Evolutionary conservation across 192 early-diverging fungal species (phyloP).

Genomic region (Paraglomus brasilianum): DNA sequence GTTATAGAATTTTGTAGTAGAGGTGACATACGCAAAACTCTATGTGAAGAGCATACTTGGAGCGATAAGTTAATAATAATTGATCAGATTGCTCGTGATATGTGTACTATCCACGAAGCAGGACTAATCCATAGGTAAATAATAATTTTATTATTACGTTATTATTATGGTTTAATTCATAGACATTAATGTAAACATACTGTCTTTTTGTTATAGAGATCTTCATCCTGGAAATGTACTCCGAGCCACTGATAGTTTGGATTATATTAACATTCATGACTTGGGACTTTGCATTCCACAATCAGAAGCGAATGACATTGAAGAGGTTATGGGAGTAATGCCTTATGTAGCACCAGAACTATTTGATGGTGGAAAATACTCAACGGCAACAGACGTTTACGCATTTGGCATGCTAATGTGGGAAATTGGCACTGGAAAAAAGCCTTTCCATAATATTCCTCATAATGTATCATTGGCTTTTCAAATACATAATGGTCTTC

Average conservation of each 20-base stretch:
- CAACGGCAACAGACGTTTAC: background rate
- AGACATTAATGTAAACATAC: too few species aligned
- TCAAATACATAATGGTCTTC: slow-evolving; percentile 34
- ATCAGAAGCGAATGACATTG: slow-evolving; percentile 4
- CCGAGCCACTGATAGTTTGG: too few species aligned
- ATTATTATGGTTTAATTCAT: background rate
- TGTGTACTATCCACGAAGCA: background rate
- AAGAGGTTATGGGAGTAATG: background rate
- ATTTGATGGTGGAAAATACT: background rate
- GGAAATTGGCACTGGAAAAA: background rate
- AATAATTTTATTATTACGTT: slow-evolving; percentile 1
- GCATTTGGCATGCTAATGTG: slow-evolving; percentile 16
- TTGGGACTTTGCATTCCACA: slow-evolving; percentile 12
- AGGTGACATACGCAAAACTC: slow-evolving; percentile 6
- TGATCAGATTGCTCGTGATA: background rate
- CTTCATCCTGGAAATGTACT: slow-evolving; percentile 10
- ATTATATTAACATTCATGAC: background rate
- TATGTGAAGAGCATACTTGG: background rate
- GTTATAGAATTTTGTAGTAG: background rate
- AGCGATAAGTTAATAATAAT: background rate
- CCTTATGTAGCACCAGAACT: slow-evolving; percentile 6
- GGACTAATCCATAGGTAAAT: slow-evolving; percentile 22
- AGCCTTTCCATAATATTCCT: slow-evolving; percentile 15
- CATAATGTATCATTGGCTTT: slow-evolving; percentile 31
- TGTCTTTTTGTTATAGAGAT: too few species aligned